Evolutionary conservation across 2,329 filamentous ascomycete species (phyloP).

Genomic region (Penicillium sp.): DNA sequence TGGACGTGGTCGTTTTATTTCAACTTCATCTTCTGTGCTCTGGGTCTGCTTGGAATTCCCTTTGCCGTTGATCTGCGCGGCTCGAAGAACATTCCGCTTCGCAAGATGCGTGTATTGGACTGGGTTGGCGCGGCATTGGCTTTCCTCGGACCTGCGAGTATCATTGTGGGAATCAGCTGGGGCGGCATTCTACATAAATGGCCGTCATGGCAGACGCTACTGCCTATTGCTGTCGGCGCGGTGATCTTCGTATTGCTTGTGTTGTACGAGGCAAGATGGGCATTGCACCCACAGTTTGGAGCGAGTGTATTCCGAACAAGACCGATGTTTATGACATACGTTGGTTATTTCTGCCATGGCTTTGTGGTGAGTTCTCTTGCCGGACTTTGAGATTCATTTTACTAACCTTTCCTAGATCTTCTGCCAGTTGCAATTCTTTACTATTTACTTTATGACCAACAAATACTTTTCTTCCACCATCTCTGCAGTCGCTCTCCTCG

Average conservation of each 20-base stretch:
- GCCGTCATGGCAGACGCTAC: slow-evolving; percentile 36
- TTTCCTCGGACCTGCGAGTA: slow-evolving; percentile 32
- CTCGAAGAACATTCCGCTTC: slow-evolving; percentile 19
- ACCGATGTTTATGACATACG: slow-evolving; percentile 37
- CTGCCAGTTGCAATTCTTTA: slow-evolving; percentile 40
- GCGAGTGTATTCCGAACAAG: slow-evolving; percentile 34
- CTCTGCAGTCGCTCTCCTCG: slow-evolving; percentile 38
- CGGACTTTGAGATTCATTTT: background rate
- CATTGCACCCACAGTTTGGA: slow-evolving; percentile 35
- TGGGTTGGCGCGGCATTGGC: slow-evolving; percentile 42
- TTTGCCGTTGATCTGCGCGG: slow-evolving; percentile 27
- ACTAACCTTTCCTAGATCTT: slow-evolving; percentile 32
- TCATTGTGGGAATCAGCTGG: slow-evolving; percentile 43
- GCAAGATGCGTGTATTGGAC: slow-evolving; percentile 31
- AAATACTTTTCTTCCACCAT: slow-evolving; percentile 29
- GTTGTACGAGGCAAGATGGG: slow-evolving; percentile 34
- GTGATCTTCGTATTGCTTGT: slow-evolving; percentile 29
- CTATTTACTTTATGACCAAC: slow-evolving; percentile 39
- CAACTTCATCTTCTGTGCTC: slow-evolving; percentile 29
- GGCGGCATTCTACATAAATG: slow-evolving; percentile 40
- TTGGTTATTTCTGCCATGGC: slow-evolving; percentile 40
- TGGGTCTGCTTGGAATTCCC: slow-evolving; percentile 27
- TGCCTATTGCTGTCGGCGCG: slow-evolving; percentile 36
- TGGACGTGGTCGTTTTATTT: slow-evolving; percentile 31
- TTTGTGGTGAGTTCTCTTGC: slow-evolving; percentile 35